A percentile compares a stretch with the other conserved stretches of the same genome.
Evolutionary conservation across 2,329 filamentous ascomycete genomes (phyloP).

Genomic region (Phialemoniopsis sp.): DNA sequence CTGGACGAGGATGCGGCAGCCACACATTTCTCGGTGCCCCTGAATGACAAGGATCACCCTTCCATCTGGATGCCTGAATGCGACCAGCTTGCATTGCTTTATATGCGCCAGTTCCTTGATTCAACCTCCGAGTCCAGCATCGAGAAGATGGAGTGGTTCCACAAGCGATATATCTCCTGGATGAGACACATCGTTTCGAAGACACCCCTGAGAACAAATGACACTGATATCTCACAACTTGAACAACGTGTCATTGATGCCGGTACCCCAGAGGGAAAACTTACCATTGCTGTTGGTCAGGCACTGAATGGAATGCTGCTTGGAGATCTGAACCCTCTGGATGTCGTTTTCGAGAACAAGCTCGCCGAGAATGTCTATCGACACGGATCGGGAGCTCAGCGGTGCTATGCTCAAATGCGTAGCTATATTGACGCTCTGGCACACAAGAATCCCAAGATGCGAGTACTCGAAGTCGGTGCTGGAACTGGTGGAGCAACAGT

Average conservation of each 20-base stretch:
- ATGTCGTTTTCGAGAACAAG: conserved; percentile 16
- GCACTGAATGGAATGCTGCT: conserved; percentile 14
- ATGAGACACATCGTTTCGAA: conserved; percentile 6
- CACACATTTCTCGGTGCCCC: conserved; percentile 8
- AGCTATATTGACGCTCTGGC: conserved; percentile 15
- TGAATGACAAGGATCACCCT: conserved; percentile 8
- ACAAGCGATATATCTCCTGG: conserved; percentile 8
- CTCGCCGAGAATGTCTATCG: conserved; percentile 16
- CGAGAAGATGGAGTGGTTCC: conserved; percentile 8
- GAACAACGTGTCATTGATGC: conserved; percentile 2
- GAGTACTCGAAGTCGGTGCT: conserved; percentile 30
- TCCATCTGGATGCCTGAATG: conserved; percentile 12
- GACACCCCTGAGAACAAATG: neutral
- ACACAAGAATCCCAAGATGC: conserved; percentile 24
- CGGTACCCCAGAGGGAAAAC: conserved; percentile 11
- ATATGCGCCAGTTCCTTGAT: conserved; percentile 7
- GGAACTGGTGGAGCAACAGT: conserved; percentile 26
- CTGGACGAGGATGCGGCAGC: conserved; percentile 9
- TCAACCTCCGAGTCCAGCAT: conserved; percentile 1
- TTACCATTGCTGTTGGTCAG: conserved; percentile 14
- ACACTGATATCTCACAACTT: neutral
- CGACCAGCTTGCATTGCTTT: conserved; percentile 6
- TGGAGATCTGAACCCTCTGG: conserved; percentile 14
- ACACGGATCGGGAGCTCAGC: conserved; percentile 12
- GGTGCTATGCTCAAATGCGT: conserved; percentile 8